Percentiles rank a stretch among this genome's conserved stretches.
phyloP scores from a whole-genome alignment of 345 rosid species.

The Ceriops zippeliana region DNA sequence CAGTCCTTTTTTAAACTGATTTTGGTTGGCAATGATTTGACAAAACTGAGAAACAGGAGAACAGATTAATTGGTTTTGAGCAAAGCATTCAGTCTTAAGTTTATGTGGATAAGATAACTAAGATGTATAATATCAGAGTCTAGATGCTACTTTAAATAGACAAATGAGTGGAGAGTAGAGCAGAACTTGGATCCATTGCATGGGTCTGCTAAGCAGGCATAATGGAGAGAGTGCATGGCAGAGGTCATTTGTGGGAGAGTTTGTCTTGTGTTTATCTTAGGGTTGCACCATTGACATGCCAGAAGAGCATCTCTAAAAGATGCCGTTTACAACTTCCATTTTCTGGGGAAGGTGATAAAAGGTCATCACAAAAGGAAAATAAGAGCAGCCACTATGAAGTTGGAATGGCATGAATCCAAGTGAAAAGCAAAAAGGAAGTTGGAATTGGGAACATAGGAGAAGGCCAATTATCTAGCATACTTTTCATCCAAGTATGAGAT shows the following conservation, averaged over 20 bases:
- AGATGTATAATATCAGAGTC: too few species aligned
- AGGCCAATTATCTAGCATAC: background rate
- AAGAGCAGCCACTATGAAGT: background rate
- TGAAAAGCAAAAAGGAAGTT: slow-evolving; percentile 4
- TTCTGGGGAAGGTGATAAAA: background rate
- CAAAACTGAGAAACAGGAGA: too few species aligned
- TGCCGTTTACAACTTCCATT: background rate
- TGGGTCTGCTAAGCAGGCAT: too few species aligned
- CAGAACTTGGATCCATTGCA: too few species aligned
- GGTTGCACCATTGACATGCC: background rate
- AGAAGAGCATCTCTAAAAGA: background rate
- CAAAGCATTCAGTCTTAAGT: too few species aligned
- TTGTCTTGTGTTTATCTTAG: background rate
- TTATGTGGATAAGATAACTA: too few species aligned
- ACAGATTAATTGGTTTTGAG: too few species aligned
- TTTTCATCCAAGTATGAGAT: background rate
- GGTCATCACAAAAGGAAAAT: background rate
- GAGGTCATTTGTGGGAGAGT: slow-evolving; percentile 2
- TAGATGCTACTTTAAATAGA: too few species aligned
- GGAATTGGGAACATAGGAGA: background rate
- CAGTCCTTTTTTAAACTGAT: too few species aligned
- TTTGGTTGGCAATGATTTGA: too few species aligned
- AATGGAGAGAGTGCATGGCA: too few species aligned
- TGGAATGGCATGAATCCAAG: background rate
- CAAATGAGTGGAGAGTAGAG: too few species aligned